phyloP scores from a whole-genome alignment of 2,329 filamentous ascomycete species.

The Colletotrichum sp. region DNA sequence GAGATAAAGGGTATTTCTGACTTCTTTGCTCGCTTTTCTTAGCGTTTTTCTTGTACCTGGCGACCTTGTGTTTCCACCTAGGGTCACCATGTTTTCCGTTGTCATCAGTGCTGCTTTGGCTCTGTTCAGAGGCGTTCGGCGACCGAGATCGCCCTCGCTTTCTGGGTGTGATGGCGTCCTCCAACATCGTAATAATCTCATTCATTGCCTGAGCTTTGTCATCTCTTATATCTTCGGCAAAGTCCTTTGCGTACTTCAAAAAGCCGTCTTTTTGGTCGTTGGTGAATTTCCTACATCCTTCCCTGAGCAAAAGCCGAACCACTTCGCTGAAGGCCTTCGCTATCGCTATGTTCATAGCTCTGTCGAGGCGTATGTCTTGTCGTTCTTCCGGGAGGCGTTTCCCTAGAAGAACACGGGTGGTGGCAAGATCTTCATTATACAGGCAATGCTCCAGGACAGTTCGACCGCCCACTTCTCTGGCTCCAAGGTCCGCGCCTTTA shows the following conservation, averaged over 20 bases:
- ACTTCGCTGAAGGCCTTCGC: neutral
- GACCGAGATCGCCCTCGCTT: no score
- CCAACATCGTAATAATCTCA: neutral
- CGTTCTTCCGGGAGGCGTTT: no score
- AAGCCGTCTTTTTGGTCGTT: neutral
- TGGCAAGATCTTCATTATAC: neutral
- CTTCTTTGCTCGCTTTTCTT: no score
- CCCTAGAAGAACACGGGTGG: neutral
- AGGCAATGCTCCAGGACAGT: neutral
- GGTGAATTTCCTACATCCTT: neutral
- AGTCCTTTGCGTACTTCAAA: neutral
- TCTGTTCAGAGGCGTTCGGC: no score
- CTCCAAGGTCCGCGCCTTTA: neutral
- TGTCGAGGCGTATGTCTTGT: neutral
- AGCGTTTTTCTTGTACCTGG: no score
- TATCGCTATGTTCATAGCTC: neutral
- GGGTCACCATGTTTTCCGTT: no score
- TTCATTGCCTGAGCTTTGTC: neutral
- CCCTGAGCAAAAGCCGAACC: neutral
- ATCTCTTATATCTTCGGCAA: neutral
- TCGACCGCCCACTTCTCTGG: neutral
- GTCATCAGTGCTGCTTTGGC: no score
- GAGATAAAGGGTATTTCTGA: no score
- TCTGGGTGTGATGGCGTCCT: neutral
- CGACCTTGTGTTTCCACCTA: no score